Conservation (phyloP, 495 filamentous ascomycete genomes). For the Aspergillus leporis region DNA sequence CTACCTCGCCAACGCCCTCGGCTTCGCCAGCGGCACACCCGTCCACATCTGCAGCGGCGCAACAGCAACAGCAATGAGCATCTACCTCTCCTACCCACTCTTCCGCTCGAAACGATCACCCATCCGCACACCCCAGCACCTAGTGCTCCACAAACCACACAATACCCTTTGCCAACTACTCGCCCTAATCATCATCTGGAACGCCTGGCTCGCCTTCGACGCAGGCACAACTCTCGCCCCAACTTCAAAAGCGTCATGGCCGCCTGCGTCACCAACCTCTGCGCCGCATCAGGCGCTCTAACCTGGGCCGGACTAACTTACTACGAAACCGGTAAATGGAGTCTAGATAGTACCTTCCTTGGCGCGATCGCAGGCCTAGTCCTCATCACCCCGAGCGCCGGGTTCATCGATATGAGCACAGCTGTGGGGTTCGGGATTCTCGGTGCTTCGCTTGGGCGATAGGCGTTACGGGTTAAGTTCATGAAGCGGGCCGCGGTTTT, state of each 20-base stretch:
- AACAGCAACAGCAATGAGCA: conserved; percentile 39
- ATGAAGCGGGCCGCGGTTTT: conserved; percentile 35
- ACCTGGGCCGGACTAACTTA: conserved; percentile 51
- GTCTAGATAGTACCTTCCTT: conserved; percentile 48
- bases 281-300: conserved; percentile 45
- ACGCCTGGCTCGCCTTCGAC: conserved; percentile 58
- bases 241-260: conserved; percentile 51
- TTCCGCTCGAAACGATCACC: conserved; percentile 40
- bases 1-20: conserved; percentile 38
- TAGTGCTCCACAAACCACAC: conserved; percentile 47
- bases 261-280: conserved; percentile 49
- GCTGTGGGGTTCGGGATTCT: conserved; percentile 46
- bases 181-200: conserved; percentile 55
- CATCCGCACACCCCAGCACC: conserved; percentile 40
- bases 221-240: conserved; percentile 47
- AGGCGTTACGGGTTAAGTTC: conserved; percentile 50
- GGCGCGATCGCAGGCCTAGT: conserved; percentile 52
- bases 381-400: conserved; percentile 49
- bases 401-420: conserved; percentile 46
- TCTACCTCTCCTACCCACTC: conserved; percentile 46
- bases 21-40: conserved; percentile 49
- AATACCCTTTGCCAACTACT: conserved; percentile 51
- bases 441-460: conserved; percentile 43
- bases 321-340: conserved; percentile 46
- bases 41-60: conserved; percentile 50